These are phyloP conservation scores for Colletotrichum sp. DNA, from an alignment of 2,329 filamentous ascomycete genomes.

Conservation along the genomic window DNA sequence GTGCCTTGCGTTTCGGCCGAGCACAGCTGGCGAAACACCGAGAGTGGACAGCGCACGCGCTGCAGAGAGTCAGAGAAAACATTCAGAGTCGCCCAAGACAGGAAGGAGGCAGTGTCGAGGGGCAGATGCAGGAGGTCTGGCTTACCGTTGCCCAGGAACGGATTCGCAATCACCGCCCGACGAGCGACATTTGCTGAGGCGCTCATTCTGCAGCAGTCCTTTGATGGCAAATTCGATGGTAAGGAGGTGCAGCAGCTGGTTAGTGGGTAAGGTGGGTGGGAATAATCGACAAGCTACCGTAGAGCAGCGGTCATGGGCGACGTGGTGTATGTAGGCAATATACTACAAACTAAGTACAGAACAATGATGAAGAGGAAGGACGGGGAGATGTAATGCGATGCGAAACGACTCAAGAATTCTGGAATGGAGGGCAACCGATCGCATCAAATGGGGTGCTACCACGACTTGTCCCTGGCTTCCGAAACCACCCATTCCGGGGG, in stretches of 20 bases:
- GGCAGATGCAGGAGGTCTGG: conserved; percentile 20
- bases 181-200: conserved; percentile 61
- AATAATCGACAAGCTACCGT: not conserved
- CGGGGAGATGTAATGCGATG: conserved; percentile 11
- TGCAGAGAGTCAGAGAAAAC: conserved; percentile 33
- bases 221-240: not conserved
- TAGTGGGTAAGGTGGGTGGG: not conserved
- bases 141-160: conserved; percentile 55
- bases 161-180: conserved; percentile 58
- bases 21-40: conserved; percentile 49
- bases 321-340: not conserved
- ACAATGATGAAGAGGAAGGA: conserved; percentile 12
- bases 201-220: conserved; percentile 48
- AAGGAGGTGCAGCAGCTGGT: not conserved
- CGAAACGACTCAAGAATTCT: conserved; percentile 17
- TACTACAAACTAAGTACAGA: conserved; percentile 4
- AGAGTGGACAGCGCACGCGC: conserved; percentile 53
- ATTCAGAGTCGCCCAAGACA: not conserved
- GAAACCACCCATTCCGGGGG: conserved; percentile 17
- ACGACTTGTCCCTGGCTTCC: conserved; percentile 21
- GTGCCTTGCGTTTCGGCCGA: conserved; percentile 52
- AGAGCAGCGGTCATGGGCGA: conserved; percentile 1
- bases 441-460: conserved; percentile 21
- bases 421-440: conserved; percentile 21
- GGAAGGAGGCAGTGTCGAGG: not conserved